These are phyloP conservation scores for Thalassiosira mediterranea DNA, from an alignment of 352 stramenopile species.

Conservation along the genomic window DNA sequence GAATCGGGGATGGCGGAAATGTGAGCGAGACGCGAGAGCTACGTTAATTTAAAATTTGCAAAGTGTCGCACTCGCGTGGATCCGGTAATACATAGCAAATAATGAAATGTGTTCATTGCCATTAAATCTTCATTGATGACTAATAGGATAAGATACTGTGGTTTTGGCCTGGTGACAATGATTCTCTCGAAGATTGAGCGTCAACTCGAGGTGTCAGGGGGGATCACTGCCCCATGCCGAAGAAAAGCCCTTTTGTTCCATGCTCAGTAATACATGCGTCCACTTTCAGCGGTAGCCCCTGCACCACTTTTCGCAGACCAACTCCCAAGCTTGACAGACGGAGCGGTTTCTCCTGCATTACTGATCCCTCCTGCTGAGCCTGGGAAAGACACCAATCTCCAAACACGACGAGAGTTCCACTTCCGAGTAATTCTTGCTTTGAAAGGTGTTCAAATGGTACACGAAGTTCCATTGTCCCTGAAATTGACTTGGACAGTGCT, in stretches of 20 bases:
- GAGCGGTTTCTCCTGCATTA: constrained; percentile 19
- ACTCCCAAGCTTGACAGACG: constrained; percentile 70
- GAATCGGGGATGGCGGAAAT: too few species aligned
- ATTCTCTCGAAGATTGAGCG: background rate
- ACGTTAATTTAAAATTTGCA: too few species aligned
- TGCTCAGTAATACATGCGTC: constrained; percentile 68
- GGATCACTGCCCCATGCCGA: constrained; percentile 58
- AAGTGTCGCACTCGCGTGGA: too few species aligned
- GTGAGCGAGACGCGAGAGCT: too few species aligned
- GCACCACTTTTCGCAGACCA: constrained; percentile 68
- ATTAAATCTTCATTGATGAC: too few species aligned
- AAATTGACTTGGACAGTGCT: constrained; percentile 57
- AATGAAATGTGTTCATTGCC: too few species aligned
- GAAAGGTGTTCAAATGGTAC: constrained; percentile 57
- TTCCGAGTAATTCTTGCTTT: constrained; percentile 29
- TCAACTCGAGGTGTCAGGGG: background rate
- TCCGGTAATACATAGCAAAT: too few species aligned
- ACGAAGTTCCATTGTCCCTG: constrained; percentile 71
- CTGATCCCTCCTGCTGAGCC: constrained; percentile 24
- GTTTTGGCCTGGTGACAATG: too few species aligned
- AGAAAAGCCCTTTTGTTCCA: constrained; percentile 63
- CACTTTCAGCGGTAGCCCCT: constrained; percentile 77
- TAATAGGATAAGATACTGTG: too few species aligned
- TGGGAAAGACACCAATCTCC: constrained; percentile 67
- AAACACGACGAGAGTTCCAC: constrained; percentile 66